Evolutionary conservation across 441 rosid genomes (phyloP).

Genomic region (Gossypium trilobum): DNA sequence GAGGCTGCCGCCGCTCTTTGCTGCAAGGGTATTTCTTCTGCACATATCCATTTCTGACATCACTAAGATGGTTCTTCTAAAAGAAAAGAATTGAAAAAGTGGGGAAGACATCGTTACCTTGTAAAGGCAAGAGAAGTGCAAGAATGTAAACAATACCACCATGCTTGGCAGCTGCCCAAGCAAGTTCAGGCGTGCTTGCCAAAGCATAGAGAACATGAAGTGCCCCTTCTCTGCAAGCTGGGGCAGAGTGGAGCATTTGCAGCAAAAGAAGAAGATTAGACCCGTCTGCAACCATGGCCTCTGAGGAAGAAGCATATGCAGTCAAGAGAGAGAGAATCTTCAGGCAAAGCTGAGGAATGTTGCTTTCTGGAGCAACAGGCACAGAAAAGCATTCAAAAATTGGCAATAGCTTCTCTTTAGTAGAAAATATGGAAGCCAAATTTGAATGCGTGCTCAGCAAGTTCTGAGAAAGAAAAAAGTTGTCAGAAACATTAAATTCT

Average conservation of each 20-base stretch:
- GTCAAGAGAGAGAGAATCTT: slow-evolving; percentile 83
- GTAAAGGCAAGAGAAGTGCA: slow-evolving; percentile 87
- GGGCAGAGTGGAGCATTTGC: slow-evolving; percentile 91
- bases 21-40: slow-evolving; percentile 92
- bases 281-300: slow-evolving; percentile 98
- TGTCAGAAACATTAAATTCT: slow-evolving; percentile 25
- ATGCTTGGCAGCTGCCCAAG: slow-evolving; percentile 99
- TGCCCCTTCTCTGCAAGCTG: slow-evolving; percentile 86
- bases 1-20: slow-evolving; percentile 98
- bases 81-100: slow-evolving; percentile 10
- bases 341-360: slow-evolving; percentile 85
- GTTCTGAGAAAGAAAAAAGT: slow-evolving; percentile 41
- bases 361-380: slow-evolving; percentile 62
- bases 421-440: slow-evolving; percentile 83
- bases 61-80: slow-evolving; percentile 18
- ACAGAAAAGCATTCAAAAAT: slow-evolving; percentile 90
- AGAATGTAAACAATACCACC: slow-evolving; percentile 97
- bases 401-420: slow-evolving; percentile 85
- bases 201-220: slow-evolving; percentile 98
- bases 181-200: slow-evolving; percentile 93
- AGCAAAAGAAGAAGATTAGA: slow-evolving; percentile 78
- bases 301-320: slow-evolving; percentile 89
- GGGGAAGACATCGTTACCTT: slow-evolving; percentile 42
- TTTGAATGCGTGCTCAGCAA: slow-evolving; percentile 70
- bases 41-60: slow-evolving; percentile 26